Base-by-base conservation (phyloP, 352 stramenopile genomes). In the Pythium inflatum region DNA sequence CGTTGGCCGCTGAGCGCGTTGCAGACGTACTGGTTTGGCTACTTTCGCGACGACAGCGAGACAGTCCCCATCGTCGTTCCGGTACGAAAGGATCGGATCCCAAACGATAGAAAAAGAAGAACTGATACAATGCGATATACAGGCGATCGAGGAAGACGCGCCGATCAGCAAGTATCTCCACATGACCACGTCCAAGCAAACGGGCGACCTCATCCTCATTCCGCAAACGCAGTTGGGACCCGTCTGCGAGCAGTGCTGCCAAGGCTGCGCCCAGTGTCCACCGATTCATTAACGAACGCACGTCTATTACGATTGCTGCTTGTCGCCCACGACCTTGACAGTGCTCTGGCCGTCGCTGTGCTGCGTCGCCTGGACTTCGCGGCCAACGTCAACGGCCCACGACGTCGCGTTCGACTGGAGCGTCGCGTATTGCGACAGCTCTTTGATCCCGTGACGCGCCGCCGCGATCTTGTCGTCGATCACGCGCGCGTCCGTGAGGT, bases 1-100 rank as follows among this genome's bases (percentile, higher is more conserved):
- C 24, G 70, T 28, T 93, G 85, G 85, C 85, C 83, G 3, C 41
- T 73, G 6, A 91, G 81, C 48, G 73, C 82, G 40, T 68, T 88
- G 62, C 85, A 92, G 57, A 93, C 85, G 7, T 94, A 94, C 61
- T 90, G 85, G 82, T 90, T 93, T 48, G 82, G 85, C 7, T 85
- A 83, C 57, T 92, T 88, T 50, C 61, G 64, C 1, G 75, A 88
- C 53, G 51, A 79, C 22, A 73, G 78, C 48, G 72, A 88, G 31
- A 46, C 18, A 13, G 30, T 84, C 1, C 87, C 84, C 1, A 71
- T 59, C 12, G 70, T 87, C 25, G 80, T 92, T 50, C 65, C 75
- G 13, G 81, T 90, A 54, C 24, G 74, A 49, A n/a, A 3, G 41
- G 9, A n/a, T n/a, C n/a, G 22, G 20, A 11, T 31, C 6, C 8